These are phyloP conservation scores for Aspergillus neotritici DNA, from an alignment of 2,329 filamentous ascomycete species.

Conservation along the genomic window DNA sequence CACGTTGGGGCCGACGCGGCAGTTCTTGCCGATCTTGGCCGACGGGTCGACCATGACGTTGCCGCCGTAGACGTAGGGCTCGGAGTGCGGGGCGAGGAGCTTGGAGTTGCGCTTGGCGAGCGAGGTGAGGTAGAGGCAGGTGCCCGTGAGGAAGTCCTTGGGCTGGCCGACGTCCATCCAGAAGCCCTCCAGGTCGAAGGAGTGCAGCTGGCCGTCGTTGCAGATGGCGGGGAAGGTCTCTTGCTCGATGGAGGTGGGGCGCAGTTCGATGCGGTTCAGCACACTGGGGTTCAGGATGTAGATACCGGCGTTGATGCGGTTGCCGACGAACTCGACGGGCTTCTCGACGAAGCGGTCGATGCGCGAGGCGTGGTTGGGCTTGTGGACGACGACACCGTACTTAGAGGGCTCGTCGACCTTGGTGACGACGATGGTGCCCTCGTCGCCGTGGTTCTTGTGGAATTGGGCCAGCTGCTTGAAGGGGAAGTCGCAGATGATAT, in stretches of 20 bases:
- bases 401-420: conserved; percentile 99
- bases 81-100: conserved; percentile 65
- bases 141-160: conserved; percentile 95
- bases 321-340: conserved; percentile 95
- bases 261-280: conserved; percentile 85
- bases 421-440: conserved; percentile 96
- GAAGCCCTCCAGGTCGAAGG: conserved; percentile 93
- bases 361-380: conserved; percentile 79
- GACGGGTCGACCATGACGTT: conserved; percentile 93
- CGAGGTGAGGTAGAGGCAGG: conserved; percentile 91
- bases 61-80: conserved; percentile 81
- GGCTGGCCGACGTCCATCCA: conserved; percentile 99
- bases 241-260: conserved; percentile 96
- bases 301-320: conserved; percentile 97
- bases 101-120: conserved; percentile 86
- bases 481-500: conserved; percentile 96
- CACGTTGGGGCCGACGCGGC: conserved; percentile 94
- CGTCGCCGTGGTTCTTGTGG: conserved; percentile 87
- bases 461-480: conserved; percentile 85
- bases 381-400: conserved; percentile 97
- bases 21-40: conserved; percentile 97
- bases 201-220: conserved; percentile 84
- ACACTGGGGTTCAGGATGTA: conserved; percentile 96
- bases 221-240: conserved; percentile 96
- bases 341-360: conserved; percentile 99